These are phyloP conservation scores for Globisporangium echinulatum DNA, from an alignment of 352 stramenopile genomes.

Conservation along the genomic window DNA sequence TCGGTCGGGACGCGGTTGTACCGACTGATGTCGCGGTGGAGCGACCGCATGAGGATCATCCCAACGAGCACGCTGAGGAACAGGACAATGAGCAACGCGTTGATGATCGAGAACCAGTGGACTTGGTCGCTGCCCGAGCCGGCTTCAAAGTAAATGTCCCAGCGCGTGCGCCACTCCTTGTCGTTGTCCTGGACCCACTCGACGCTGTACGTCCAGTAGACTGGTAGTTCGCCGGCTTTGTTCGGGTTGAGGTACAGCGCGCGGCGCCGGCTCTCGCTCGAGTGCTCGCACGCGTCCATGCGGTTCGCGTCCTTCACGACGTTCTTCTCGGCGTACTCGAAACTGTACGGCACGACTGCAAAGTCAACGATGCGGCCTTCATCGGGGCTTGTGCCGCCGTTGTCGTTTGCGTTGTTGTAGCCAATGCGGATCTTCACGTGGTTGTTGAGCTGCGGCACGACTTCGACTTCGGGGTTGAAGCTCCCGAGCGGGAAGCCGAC, in stretches of 20 bases:
- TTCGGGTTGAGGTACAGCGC: slow-evolving; percentile 80
- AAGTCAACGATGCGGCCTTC: slow-evolving; percentile 98
- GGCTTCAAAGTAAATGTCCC: slow-evolving; percentile 98
- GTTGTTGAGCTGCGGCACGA: slow-evolving; percentile 95
- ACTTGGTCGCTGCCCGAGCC: slow-evolving; percentile 91
- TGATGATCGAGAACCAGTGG: slow-evolving; percentile 99
- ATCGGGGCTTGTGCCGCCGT: slow-evolving; percentile 38
- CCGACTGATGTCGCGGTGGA: slow-evolving; percentile 96
- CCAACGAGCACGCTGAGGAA: slow-evolving; percentile 99
- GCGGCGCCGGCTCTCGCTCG: slow-evolving; percentile 48
- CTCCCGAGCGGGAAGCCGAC: slow-evolving; percentile 87
- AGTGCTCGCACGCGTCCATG: slow-evolving; percentile 74
- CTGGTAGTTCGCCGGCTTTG: slow-evolving; percentile 76
- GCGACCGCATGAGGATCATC: slow-evolving; percentile 97
- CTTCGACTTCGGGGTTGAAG: slow-evolving; percentile 88
- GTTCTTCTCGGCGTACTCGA: slow-evolving; percentile 88
- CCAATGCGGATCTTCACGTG: slow-evolving; percentile 99
- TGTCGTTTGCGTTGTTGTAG: slow-evolving; percentile 95
- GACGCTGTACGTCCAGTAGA: slow-evolving; percentile 98
- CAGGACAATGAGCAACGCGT: slow-evolving; percentile 98
- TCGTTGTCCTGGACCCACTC: slow-evolving; percentile 94
- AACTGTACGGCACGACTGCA: slow-evolving; percentile 95
- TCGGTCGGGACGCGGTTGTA: slow-evolving; percentile 97
- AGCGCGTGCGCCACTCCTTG: slow-evolving; percentile 96
- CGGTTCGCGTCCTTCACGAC: slow-evolving; percentile 55